Base-by-base conservation (phyloP, 2,329 filamentous ascomycete species). In the Calonectria fujianensis region DNA sequence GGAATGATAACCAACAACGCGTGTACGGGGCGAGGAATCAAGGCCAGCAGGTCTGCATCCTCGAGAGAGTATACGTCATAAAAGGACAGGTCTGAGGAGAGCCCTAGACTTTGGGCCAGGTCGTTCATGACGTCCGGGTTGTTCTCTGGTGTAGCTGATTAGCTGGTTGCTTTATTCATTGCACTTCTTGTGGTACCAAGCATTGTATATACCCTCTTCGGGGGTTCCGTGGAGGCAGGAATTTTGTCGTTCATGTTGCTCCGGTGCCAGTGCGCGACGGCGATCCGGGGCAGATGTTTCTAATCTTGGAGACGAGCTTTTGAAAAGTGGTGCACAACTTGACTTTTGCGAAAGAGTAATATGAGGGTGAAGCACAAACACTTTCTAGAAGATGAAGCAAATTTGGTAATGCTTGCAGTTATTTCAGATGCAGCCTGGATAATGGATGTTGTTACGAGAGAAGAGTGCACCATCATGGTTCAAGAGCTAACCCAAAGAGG, bases 1-100 rank as follows among this genome's bases (percentile, higher is more conserved):
- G 96, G 95, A 85, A 97, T 97, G 77, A 98, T 94, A 79, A 97
- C 92, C 59, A 98, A 91, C 32, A 98, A 90, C 10, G 95, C 96
- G 79, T 95, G 90, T 5, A 94, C 93, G 13, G 96, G 96, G 4
- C 95, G 94, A 1, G 96, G 95, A 32, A 98, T 91, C 86, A 97
- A 94, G 77, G 92, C 90, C 69, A 98, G 91, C 37, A 98, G 90
- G 69, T 94, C 92, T 0, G 93, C 92, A 72, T 98, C 95, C 79
- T 94, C 92, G 83, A 98, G 93, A 79, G 92, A 95, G 89, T 92
- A 97, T 83, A 98, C 94, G 85, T 98, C 96, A 87, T 96, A 92
- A 86, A 97, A 93, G 80, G 90, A 88, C 45, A 98, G 89, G 29
- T 89, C 87, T 27, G 86, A 82, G 29, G 93, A 93, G 64, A 98